Evolutionary conservation across 108 stramenopile species (phyloP).

Genomic region (Nitzschia inconspicua): DNA sequence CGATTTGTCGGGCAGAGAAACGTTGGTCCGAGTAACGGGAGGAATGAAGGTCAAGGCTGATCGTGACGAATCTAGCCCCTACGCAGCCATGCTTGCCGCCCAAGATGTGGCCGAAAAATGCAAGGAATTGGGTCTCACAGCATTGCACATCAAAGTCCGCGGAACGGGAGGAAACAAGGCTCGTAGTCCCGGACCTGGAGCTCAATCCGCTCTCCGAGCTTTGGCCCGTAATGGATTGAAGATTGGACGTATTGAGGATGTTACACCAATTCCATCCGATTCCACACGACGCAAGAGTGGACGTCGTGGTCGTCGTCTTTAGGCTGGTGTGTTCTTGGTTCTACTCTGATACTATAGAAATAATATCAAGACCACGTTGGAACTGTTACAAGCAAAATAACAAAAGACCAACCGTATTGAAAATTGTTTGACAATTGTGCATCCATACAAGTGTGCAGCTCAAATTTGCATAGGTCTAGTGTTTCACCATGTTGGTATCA

Average conservation of each 20-base stretch:
- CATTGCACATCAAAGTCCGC: conserved; percentile 99
- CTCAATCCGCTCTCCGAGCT: conserved; percentile 96
- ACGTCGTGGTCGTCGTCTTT: conserved; percentile 99
- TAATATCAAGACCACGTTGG: too few relatives aligned
- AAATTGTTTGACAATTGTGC: too few relatives aligned
- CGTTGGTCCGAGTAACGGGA: conserved; percentile 98
- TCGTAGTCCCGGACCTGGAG: conserved; percentile 97
- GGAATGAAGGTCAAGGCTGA: conserved; percentile 99
- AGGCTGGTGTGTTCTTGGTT: conserved; percentile 26
- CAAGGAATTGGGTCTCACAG: conserved; percentile 98
- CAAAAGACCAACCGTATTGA: too few relatives aligned
- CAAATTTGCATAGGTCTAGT: too few relatives aligned
- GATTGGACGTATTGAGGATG: conserved; percentile 99
- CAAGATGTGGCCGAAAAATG: conserved; percentile 96
- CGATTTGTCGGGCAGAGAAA: conserved; percentile 99
- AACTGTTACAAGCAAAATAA: too few relatives aligned
- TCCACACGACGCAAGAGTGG: conserved; percentile 97
- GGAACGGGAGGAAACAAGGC: conserved; percentile 98
- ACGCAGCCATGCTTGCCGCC: conserved; percentile 99
- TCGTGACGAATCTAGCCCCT: conserved; percentile 98
- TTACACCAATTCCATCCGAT: conserved; percentile 99
- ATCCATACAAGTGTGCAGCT: too few relatives aligned
- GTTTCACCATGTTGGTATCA: background rate
- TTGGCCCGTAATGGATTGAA: conserved; percentile 97
- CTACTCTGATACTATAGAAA: background rate